Evolutionary conservation across 768 basidiomycete genomes (phyloP), one percentile per base, ranked within the genome.

Genomic region (Wakefieldia striispora): DNA sequence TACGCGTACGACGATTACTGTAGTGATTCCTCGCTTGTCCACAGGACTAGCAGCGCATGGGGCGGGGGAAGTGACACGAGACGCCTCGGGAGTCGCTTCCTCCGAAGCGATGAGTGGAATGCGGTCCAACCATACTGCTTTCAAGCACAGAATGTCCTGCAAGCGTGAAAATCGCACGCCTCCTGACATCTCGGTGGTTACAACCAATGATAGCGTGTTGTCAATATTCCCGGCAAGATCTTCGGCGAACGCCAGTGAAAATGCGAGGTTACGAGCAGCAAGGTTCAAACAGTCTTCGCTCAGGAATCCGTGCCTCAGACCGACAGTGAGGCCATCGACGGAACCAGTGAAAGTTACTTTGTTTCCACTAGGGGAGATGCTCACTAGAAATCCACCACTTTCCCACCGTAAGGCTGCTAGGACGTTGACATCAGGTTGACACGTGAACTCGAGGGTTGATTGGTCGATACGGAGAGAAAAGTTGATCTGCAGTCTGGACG

Each of bases 131-230:
- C 93, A 95, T 12, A 95, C 91, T 6, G 93, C 92, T 66, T 95
- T 95, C 78, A 95, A 92, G 66, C 91, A 94, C 17, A 97, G 75
- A 45, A 95, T 83, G 62, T 97, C 94, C 67, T 95, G 93, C 24
- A 97, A 69, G 12, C 93, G 83, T 4, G 90, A 89, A 60, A 97
- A 86, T 19, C 85, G 82, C 35, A 95, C 78, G 6, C 77, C 83
- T 0, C 88, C 90, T 4, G 84, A 74, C 46, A 97, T 80, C 62
- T 91, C 87, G 0, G 93, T 94, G 62, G 92, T 91, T n/a, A 94
- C 63, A 7, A 88, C 77, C 35, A 91, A 67, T 0, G 91, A 92
- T 6, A 95, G 67, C 3, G 77, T 81, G 53, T 74, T 82, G 43
- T 75, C 68, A 3, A 69, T 55, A 10, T 65, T 58, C 23, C 72